These are phyloP conservation scores for Suillus variegatus DNA, from an alignment of 768 basidiomycete genomes.

Conservation along the genomic window DNA sequence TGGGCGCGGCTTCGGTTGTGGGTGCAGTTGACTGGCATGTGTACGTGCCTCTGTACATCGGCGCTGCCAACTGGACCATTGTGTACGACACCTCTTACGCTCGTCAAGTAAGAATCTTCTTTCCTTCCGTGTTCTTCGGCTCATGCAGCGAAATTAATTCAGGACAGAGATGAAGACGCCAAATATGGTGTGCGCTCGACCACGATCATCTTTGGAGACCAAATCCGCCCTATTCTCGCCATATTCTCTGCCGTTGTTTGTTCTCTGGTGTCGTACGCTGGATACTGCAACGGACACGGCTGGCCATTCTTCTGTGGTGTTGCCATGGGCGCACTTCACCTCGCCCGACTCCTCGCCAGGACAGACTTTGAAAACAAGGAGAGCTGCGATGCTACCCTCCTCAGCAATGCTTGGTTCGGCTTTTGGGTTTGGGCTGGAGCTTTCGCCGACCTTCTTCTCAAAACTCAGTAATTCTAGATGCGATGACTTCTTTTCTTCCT, in stretches of 20 bases:
- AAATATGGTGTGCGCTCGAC: slow-evolving; percentile 75
- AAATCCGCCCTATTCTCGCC: slow-evolving; percentile 58
- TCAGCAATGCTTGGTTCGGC: neutral
- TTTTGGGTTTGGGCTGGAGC: slow-evolving; percentile 1
- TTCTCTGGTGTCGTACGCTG: slow-evolving; percentile 47
- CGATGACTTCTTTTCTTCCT: neutral
- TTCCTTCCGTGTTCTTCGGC: slow-evolving; percentile 33
- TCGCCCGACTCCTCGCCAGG: neutral
- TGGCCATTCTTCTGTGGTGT: neutral
- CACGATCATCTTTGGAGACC: slow-evolving; percentile 67
- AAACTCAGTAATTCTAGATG: neutral
- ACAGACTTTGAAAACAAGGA: slow-evolving; percentile 4
- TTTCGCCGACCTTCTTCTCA: neutral
- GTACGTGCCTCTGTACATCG: neutral
- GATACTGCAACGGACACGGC: slow-evolving; percentile 48
- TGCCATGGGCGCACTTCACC: neutral
- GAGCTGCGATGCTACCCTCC: neutral
- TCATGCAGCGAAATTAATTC: slow-evolving; percentile 51
- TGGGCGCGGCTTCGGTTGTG: neutral
- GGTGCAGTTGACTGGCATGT: slow-evolving; percentile 1
- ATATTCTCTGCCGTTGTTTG: slow-evolving; percentile 55
- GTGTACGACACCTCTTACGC: neutral
- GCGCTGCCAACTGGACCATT: neutral
- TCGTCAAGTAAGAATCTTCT: neutral
- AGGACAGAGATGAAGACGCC: slow-evolving; percentile 75